These are phyloP conservation scores for Kwoniella bestiolae DNA, from an alignment of 768 basidiomycete genomes.

Conservation along the genomic window DNA sequence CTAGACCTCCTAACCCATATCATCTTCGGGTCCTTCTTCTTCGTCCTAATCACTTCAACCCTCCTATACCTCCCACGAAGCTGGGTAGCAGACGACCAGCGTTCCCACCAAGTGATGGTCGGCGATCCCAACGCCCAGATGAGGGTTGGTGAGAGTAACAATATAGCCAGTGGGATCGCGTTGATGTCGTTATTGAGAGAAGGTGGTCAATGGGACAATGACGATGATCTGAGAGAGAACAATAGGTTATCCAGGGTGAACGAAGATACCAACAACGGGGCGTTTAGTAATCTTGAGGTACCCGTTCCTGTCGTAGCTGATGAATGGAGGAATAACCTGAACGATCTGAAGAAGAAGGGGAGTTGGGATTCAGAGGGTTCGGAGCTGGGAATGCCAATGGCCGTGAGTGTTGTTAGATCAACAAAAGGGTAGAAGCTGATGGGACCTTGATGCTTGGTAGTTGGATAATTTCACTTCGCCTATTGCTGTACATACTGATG, in stretches of 20 bases:
- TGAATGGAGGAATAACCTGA: constrained; percentile 4
- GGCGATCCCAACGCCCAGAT: constrained; percentile 16
- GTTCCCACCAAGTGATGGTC: constrained; percentile 32
- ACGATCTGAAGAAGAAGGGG: neutral
- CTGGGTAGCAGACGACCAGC: constrained; percentile 11
- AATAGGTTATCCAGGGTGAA: neutral
- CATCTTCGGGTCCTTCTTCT: constrained; percentile 30
- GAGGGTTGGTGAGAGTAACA: neutral
- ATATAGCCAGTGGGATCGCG: constrained; percentile 27
- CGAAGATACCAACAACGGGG: neutral
- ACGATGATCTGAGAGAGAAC: constrained; percentile 26
- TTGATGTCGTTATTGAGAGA: constrained; percentile 45
- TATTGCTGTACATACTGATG: constrained; percentile 9
- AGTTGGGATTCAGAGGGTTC: constrained; percentile 4
- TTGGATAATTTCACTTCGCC: constrained; percentile 40
- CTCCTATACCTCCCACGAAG: constrained; percentile 40
- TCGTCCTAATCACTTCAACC: constrained; percentile 32
- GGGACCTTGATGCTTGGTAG: neutral
- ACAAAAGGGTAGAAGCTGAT: neutral
- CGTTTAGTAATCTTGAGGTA: neutral
- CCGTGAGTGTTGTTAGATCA: neutral
- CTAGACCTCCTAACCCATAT: constrained; percentile 32
- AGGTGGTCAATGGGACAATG: constrained; percentile 46
- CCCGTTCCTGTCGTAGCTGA: neutral
- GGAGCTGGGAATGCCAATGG: constrained; percentile 10